Conservation (phyloP, 768 basidiomycete genomes). For the Coprinellus micaceus region DNA sequence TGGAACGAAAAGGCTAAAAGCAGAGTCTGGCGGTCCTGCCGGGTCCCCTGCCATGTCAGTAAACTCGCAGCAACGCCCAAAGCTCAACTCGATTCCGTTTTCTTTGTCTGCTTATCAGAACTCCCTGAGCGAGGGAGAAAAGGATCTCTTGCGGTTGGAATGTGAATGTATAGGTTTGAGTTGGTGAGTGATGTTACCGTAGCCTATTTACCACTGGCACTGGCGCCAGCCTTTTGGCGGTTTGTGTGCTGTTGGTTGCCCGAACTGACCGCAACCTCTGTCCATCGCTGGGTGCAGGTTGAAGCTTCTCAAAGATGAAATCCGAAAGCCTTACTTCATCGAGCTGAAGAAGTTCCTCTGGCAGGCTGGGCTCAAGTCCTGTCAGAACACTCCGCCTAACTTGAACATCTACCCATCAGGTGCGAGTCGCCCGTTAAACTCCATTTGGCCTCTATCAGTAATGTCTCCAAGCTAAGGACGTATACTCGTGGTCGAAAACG, state of each 20-base stretch:
- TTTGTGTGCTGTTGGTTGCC: background rate
- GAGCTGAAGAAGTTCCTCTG: conserved; percentile 66
- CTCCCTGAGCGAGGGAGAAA: conserved; percentile 56
- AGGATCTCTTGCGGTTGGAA: conserved; percentile 59
- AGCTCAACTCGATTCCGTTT: conserved; percentile 67
- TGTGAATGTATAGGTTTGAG: conserved; percentile 70
- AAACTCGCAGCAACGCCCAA: conserved; percentile 20
- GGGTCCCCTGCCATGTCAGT: background rate
- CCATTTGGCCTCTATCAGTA: no score
- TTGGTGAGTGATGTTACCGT: conserved; percentile 44
- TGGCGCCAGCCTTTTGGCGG: no score
- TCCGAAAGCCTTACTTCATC: conserved; percentile 75
- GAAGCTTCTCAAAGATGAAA: conserved; percentile 68
- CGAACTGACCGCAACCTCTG: background rate
- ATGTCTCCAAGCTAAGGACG: conserved; percentile 56
- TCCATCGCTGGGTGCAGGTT: conserved; percentile 43
- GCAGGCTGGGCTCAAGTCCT: conserved; percentile 56
- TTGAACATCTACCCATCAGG: conserved; percentile 77
- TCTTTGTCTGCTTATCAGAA: conserved; percentile 51
- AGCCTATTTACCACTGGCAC: background rate
- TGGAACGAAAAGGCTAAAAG: background rate
- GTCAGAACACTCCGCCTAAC: conserved; percentile 39
- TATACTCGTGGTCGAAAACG: conserved; percentile 90
- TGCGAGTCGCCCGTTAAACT: no score
- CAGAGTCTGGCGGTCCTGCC: background rate